Percentiles rank a stretch among this genome's conserved stretches.
phyloP scores from a whole-genome alignment of 1,139 yeast genomes.

The Magnusiomyces suaveolens region DNA sequence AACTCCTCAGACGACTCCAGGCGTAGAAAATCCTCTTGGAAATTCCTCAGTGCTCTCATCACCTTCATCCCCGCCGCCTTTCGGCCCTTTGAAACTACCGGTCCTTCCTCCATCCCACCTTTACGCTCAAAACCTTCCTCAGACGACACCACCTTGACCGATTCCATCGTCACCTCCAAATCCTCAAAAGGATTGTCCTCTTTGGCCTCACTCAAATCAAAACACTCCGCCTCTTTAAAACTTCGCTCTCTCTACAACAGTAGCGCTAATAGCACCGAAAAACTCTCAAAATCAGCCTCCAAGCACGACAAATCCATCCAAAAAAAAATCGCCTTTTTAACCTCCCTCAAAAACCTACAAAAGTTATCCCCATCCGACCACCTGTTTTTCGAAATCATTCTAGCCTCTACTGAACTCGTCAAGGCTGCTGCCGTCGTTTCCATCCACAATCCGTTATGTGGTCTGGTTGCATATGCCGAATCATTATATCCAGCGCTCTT shows the following conservation, averaged over 20 bases:
- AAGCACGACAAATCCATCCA: background rate
- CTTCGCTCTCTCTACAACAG: background rate
- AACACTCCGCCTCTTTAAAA: background rate
- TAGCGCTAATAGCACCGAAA: background rate
- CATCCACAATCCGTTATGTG: constrained; percentile 1
- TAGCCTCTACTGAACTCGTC: constrained; percentile 6
- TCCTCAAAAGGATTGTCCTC: background rate
- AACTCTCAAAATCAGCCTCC: background rate
- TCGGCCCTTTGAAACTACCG: background rate
- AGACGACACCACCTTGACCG: background rate
- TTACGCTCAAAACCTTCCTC: background rate
- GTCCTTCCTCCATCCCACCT: background rate
- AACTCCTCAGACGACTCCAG: constrained; percentile 9
- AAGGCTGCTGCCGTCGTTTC: constrained; percentile 9
- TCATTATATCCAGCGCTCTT: constrained; percentile 12
- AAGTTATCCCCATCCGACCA: background rate
- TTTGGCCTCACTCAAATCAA: background rate
- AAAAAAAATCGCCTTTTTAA: background rate
- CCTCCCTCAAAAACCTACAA: background rate
- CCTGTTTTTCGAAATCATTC: background rate
- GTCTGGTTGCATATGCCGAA: constrained; percentile 12
- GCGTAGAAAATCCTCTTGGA: constrained; percentile 13
- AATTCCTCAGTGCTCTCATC: constrained; percentile 10
- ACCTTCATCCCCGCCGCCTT: constrained; percentile 6
- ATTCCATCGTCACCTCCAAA: background rate